These are phyloP conservation scores for Pleoardoris graminearum DNA, from an alignment of 2,329 filamentous ascomycete genomes.

Conservation along the genomic window DNA sequence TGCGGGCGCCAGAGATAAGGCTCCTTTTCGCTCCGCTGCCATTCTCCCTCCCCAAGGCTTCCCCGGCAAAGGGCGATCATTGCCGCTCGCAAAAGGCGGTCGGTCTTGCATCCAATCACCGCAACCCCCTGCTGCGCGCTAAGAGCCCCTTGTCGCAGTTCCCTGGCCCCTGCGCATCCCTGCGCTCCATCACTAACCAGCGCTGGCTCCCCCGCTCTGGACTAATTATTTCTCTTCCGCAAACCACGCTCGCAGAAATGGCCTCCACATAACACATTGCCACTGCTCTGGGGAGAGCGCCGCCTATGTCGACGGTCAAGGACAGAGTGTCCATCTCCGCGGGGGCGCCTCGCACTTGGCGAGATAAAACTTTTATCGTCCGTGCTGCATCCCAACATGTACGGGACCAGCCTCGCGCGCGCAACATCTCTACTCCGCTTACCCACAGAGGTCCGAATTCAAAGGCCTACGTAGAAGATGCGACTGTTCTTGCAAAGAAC, in stretches of 20 bases:
- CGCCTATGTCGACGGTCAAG: neutral
- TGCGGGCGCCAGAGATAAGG: slow-evolving; percentile 16
- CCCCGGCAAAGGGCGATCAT: slow-evolving; percentile 27
- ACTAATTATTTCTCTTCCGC: neutral
- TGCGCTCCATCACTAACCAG: slow-evolving; percentile 16
- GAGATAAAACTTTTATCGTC: slow-evolving; percentile 20
- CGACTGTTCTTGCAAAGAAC: slow-evolving; percentile 13
- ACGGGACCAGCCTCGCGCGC: slow-evolving; percentile 9
- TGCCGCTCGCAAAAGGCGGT: slow-evolving; percentile 33
- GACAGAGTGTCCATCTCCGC: slow-evolving; percentile 2
- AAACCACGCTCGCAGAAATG: neutral
- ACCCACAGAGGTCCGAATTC: slow-evolving; percentile 2
- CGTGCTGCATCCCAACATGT: slow-evolving; percentile 13
- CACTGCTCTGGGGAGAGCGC: neutral
- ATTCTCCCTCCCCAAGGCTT: slow-evolving; percentile 17
- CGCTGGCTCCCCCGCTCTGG: slow-evolving; percentile 10
- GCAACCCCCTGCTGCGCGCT: slow-evolving; percentile 5
- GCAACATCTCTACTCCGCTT: slow-evolving; percentile 2
- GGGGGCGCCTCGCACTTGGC: neutral
- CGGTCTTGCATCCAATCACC: slow-evolving; percentile 23
- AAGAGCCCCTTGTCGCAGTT: slow-evolving; percentile 21
- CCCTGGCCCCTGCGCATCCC: slow-evolving; percentile 18
- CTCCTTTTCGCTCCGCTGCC: slow-evolving; percentile 12
- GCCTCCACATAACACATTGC: neutral
- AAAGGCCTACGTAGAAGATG: neutral